A percentile compares a stretch with the other conserved stretches of the same genome.
Conservation (phyloP, 352 stramenopile genomes). For the Globisporangium megalacanthum region DNA sequence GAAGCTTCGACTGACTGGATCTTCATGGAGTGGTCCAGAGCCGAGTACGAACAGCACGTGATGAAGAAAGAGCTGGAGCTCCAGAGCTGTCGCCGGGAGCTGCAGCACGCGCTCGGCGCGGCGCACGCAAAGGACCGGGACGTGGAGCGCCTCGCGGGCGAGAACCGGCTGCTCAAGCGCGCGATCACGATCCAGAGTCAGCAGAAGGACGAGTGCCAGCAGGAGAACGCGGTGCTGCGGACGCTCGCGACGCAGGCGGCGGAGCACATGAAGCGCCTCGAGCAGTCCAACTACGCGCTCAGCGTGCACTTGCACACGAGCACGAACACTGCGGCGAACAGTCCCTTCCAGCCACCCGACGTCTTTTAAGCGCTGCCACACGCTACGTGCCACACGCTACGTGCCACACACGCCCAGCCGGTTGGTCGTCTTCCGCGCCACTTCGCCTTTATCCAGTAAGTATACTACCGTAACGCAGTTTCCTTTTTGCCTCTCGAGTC, state of each 20-base stretch:
- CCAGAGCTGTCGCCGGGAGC: slow-evolving; percentile 52
- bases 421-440: too few species aligned
- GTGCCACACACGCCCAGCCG: too few species aligned
- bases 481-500: too few species aligned
- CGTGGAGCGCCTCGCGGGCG: slow-evolving; percentile 51
- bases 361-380: slow-evolving; percentile 40
- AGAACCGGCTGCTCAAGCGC: slow-evolving; percentile 83
- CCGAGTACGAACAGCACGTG: slow-evolving; percentile 82
- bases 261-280: slow-evolving; percentile 82
- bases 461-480: too few species aligned
- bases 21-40: not conserved
- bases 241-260: slow-evolving; percentile 66
- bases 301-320: slow-evolving; percentile 82
- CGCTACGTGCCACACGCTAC: too few species aligned
- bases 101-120: slow-evolving; percentile 37
- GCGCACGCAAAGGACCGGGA: slow-evolving; percentile 43
- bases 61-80: slow-evolving; percentile 78
- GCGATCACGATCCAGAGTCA: slow-evolving; percentile 85
- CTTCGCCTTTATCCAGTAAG: too few species aligned
- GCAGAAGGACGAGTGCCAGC: slow-evolving; percentile 77
- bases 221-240: slow-evolving; percentile 75
- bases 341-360: slow-evolving; percentile 48
- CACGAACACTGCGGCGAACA: slow-evolving; percentile 29
- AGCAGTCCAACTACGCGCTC: slow-evolving; percentile 86
- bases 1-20: not conserved